Base-by-base conservation (phyloP, 768 basidiomycete genomes). In the Podaxis sp. region DNA sequence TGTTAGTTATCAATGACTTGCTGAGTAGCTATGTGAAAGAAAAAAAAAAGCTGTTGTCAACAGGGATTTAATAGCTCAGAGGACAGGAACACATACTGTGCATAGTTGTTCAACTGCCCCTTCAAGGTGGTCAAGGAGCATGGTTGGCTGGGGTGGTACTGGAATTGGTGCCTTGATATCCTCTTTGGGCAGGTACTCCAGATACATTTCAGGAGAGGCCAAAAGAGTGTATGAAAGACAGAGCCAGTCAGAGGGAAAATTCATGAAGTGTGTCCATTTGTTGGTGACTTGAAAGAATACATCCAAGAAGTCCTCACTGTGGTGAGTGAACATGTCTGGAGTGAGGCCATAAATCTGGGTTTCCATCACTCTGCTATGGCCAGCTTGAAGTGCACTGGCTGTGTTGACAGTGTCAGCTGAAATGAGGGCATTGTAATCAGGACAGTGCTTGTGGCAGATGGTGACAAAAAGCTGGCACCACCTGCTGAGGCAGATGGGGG, bases 331-430 rank as follows among this genome's bases (percentile, higher is more conserved):
- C 1, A 70, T 56, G 17, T 74, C 68, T 0, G 67, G 56, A n/a
- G 69, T 71, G 0, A 76, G 49, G 0, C 74, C 75, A 67, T 77
- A 76, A 1, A 72, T 36, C 0, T 56, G 22, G 30, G 72, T 71
- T 38, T 75, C 74, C 0, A 68, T 72, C 0, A 48, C 26, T 0
- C 54, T 19, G 8, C 48, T 64, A 55, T 77, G 76, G 0, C 72
- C 72, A 22, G 65, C 64, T 63, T 75, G 74, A 2, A 71, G 64
- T 0, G 73, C 68, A 13, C 69, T 62, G 0, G 72, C 38, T 0
- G 68, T 63, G 1, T 70, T 67, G 0, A 57, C 52, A 1, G 68
- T 64, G 1, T 65, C 61, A 15, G 64, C 42, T 19, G 1, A 63
- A 11, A 30, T 12, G 11, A 52, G 52, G 0, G 63, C 66, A 1